Percentiles rank a stretch among this genome's conserved stretches.
Conservation (phyloP, 306 rosid species). For the Benincasa hispida region DNA sequence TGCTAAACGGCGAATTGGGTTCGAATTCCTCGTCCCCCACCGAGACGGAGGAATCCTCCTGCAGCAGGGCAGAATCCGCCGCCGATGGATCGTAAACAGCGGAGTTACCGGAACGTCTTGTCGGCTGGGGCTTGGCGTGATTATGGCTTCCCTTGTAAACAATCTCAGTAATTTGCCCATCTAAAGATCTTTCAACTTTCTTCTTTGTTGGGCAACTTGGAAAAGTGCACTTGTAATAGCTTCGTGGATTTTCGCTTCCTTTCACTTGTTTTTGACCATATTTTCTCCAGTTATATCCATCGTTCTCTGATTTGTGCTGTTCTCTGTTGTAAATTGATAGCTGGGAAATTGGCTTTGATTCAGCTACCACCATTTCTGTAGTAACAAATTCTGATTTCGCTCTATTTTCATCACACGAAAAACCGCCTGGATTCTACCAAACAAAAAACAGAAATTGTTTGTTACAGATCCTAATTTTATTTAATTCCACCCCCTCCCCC, state of each 20-base stretch:
- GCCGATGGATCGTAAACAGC: slow-evolving; percentile 45
- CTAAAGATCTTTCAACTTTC: slow-evolving; percentile 75
- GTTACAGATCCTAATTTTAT: background rate
- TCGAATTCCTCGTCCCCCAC: slow-evolving; percentile 62
- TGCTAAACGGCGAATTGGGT: slow-evolving; percentile 51
- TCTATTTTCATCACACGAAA: slow-evolving; percentile 23
- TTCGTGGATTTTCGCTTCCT: slow-evolving; percentile 87
- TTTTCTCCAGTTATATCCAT: slow-evolving; percentile 90
- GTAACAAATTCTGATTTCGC: slow-evolving; percentile 37
- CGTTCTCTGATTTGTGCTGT: slow-evolving; percentile 49
- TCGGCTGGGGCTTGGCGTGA: slow-evolving; percentile 76
- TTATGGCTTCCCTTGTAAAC: slow-evolving; percentile 85
- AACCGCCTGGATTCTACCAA: slow-evolving; percentile 16
- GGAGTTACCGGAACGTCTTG: slow-evolving; percentile 37
- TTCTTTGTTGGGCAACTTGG: slow-evolving; percentile 65
- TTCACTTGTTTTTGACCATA: slow-evolving; percentile 95
- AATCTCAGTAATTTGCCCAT: slow-evolving; percentile 84
- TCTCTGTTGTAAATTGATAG: background rate
- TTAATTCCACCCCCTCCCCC: background rate
- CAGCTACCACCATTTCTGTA: slow-evolving; percentile 19
- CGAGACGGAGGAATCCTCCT: slow-evolving; percentile 66
- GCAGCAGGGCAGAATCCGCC: slow-evolving; percentile 25
- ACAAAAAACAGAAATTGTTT: background rate
- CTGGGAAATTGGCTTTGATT: slow-evolving; percentile 8
- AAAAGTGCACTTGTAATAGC: slow-evolving; percentile 80